These are phyloP conservation scores for Saccharomyces hybrid DNA, from an alignment of 1,139 yeast species.

Conservation along the genomic window DNA sequence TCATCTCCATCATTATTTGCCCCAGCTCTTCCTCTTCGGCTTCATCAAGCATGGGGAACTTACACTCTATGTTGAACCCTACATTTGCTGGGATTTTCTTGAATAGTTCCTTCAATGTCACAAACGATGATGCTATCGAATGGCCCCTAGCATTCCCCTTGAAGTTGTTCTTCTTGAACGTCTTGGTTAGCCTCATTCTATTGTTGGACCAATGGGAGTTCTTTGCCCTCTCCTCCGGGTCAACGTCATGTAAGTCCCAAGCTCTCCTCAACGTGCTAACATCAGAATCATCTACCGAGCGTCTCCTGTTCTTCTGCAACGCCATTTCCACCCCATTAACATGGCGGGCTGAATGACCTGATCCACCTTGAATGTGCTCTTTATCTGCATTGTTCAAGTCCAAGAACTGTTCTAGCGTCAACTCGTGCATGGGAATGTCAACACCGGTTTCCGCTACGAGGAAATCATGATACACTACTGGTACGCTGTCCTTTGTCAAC, in stretches of 20 bases:
- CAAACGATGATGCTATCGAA: conserved; percentile 86
- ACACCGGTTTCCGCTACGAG: conserved; percentile 93
- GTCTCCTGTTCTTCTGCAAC: neutral
- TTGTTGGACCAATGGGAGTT: conserved; percentile 38
- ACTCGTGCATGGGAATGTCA: conserved; percentile 91
- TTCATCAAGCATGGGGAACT: conserved; percentile 93
- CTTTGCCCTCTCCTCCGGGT: conserved; percentile 1
- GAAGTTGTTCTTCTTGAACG: conserved; percentile 79
- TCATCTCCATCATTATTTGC: conserved; percentile 73
- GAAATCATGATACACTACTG: conserved; percentile 93
- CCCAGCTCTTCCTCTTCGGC: conserved; percentile 87
- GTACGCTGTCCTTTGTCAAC: conserved; percentile 81
- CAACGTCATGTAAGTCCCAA: conserved; percentile 7
- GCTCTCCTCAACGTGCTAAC: conserved; percentile 1
- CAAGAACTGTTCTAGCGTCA: conserved; percentile 85
- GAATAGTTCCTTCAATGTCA: conserved; percentile 79
- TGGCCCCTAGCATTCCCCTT: conserved; percentile 89
- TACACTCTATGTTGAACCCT: conserved; percentile 92
- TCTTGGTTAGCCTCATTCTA: conserved; percentile 79
- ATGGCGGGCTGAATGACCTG: neutral
- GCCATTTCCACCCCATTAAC: neutral
- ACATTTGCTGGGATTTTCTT: conserved; percentile 72
- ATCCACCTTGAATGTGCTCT: conserved; percentile 11
- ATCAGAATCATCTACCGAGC: conserved; percentile 3
- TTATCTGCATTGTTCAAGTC: conserved; percentile 41